A percentile compares a stretch with the other conserved stretches of the same genome.
These are phyloP conservation scores for Cynara cardunculus DNA, from an alignment of 129 eudicot species.

Conservation along the genomic window DNA sequence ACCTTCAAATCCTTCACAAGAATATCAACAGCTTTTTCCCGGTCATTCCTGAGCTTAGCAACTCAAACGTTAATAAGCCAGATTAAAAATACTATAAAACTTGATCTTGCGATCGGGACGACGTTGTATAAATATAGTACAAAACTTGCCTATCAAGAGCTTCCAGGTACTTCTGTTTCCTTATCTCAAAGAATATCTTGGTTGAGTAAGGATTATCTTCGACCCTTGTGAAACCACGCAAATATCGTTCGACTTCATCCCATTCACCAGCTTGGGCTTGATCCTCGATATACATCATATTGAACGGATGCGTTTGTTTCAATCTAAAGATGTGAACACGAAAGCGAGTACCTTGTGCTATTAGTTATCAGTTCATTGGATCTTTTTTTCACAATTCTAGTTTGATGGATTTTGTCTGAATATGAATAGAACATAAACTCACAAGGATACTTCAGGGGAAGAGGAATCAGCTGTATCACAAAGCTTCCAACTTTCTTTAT, in stretches of 20 bases:
- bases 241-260: conserved; percentile 79
- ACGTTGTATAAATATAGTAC: not conserved
- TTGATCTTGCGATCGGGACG: not conserved
- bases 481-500: conserved; percentile 65
- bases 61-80: conserved; percentile 3
- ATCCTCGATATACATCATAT: conserved; percentile 78
- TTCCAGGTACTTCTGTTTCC: conserved; percentile 85
- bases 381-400: not conserved
- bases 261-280: conserved; percentile 84
- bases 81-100: not conserved
- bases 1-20: conserved; percentile 85
- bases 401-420: not conserved
- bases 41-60: conserved; percentile 57
- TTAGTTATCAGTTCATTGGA: not conserved
- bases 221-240: conserved; percentile 77
- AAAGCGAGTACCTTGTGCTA: not conserved
- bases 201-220: conserved; percentile 81
- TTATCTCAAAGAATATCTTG: conserved; percentile 78
- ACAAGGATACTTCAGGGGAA: conserved; percentile 58
- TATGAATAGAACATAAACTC: conserved; percentile 12
- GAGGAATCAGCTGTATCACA: conserved; percentile 57
- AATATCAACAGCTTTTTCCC: conserved; percentile 82
- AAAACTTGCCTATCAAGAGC: conserved; percentile 70
- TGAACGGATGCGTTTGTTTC: conserved; percentile 73
- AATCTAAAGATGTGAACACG: conserved; percentile 35